Conservation (phyloP, 305 asterid species). For the Ilex paraguariensis region DNA sequence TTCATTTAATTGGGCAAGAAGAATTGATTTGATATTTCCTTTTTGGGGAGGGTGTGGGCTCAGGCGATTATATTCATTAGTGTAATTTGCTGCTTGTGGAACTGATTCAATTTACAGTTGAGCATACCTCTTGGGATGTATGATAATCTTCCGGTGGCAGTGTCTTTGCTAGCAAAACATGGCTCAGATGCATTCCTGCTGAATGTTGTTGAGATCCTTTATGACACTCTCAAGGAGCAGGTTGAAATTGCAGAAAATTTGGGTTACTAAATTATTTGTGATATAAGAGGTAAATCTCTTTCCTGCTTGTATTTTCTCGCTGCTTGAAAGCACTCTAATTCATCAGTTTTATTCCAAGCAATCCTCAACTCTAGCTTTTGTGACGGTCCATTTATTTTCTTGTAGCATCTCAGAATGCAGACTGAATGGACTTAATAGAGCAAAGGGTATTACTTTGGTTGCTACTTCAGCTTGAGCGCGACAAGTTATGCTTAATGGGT, state of each 20-base stretch:
- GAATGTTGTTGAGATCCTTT: conserved; percentile 43
- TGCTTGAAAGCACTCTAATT: too few relatives aligned
- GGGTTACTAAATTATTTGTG: conserved; percentile 3
- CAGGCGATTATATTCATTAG: background rate
- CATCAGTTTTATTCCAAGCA: background rate
- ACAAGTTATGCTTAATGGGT: too few relatives aligned
- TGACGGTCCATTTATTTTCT: background rate
- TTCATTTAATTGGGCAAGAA: too few relatives aligned
- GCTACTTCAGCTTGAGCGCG: too few relatives aligned
- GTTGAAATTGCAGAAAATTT: conserved; percentile 3
- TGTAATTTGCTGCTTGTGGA: conserved; percentile 2
- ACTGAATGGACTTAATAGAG: too few relatives aligned
- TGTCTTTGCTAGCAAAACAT: conserved; percentile 78
- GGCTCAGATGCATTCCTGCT: conserved; percentile 80
- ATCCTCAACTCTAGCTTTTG: background rate
- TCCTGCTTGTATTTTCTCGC: too few relatives aligned
- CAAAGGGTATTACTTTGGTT: too few relatives aligned
- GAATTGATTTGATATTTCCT: too few relatives aligned
- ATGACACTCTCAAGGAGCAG: conserved; percentile 26
- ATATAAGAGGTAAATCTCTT: background rate
- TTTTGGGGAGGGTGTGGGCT: too few relatives aligned
- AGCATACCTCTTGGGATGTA: conserved; percentile 71
- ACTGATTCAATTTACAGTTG: conserved; percentile 39
- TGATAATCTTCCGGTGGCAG: conserved; percentile 60
- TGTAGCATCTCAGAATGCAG: too few relatives aligned